Evolutionary conservation across 2,329 filamentous ascomycete species (phyloP), one percentile per base, ranked within the genome.

Genomic region (Beauveria pseudobassiana): DNA sequence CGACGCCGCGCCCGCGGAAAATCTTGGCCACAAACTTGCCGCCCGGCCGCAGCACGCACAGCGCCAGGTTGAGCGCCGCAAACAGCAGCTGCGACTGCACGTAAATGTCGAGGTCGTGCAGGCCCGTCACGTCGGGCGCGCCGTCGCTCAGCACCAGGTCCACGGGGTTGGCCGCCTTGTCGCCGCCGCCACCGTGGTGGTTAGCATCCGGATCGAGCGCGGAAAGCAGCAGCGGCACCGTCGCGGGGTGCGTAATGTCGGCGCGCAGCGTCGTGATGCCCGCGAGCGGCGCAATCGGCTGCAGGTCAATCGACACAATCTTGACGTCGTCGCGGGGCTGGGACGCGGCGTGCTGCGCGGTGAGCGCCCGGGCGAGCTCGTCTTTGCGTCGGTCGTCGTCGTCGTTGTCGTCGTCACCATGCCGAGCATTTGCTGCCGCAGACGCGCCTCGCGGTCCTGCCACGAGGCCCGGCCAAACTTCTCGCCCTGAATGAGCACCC

Each of bases 21-120:
- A 99, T 97, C 79, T 99, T 99, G 63, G 95, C 95, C 8, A 99
- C 93, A 69, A 99, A 99, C 70, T 91, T 96, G 65, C 95, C 95
- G 49, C 95, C 95, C 0, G 93, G 93, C 63, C 90, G 89, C 24
- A 99, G 83, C 14, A 99, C 92, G 71, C 93, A 96, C 14, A 97
- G 85, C 0, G 95, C 92, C 3, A 99, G 85, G 73, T 97, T 96
- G 22, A 99, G 83, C 0, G 95, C 95, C 0, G 93, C 91, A 74
- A 96, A 97, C 55, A 99, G 87, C 9, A 99, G 83, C 75, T 98
- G 95, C 9, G 90, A 93, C 76, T 99, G 95, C 20, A 99, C 90
- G 75, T 99, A 99, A 67, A 98, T 98, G 75, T 99, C 95, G 42
- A 99, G 85, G 73, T 99, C 95, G 74, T 99, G 95, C 1, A 99